These are phyloP conservation scores for Plasmodium fragile DNA, from an alignment of 169 alveolate genomes.

Conservation along the genomic window DNA sequence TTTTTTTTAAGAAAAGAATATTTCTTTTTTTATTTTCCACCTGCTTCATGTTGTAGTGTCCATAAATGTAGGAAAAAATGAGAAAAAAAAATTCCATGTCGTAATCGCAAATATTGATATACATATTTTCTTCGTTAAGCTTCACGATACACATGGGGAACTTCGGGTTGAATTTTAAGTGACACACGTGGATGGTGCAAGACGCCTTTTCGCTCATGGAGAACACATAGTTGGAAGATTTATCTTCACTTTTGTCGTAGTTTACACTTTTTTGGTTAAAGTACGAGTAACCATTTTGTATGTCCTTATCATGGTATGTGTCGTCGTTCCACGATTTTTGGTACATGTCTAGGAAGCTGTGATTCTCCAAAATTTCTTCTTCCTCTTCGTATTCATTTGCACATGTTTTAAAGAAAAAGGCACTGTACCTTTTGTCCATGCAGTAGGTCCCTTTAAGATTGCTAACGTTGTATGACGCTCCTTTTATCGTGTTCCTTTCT, in stretches of 20 bases:
- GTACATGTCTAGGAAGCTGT: slow-evolving; percentile 8
- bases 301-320: not conserved
- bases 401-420: slow-evolving; percentile 24
- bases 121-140: slow-evolving; percentile 43
- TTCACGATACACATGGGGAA: slow-evolving; percentile 59
- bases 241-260: not conserved
- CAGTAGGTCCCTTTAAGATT: not conserved
- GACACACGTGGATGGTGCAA: slow-evolving; percentile 60
- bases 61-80: slow-evolving; percentile 45
- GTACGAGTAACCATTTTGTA: not conserved
- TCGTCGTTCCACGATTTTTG: slow-evolving; percentile 11
- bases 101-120: slow-evolving; percentile 68
- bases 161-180: slow-evolving; percentile 57
- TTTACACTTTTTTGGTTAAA: not conserved
- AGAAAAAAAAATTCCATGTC: slow-evolving; percentile 66
- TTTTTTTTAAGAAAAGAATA: slow-evolving; percentile 54
- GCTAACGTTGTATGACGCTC: slow-evolving; percentile 3
- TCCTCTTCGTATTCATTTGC: not conserved
- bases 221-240: slow-evolving; percentile 40
- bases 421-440: not conserved
- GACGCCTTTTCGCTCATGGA: slow-evolving; percentile 66
- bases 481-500: not conserved
- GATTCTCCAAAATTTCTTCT: not conserved
- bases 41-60: slow-evolving; percentile 33
- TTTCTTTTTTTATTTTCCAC: slow-evolving; percentile 35